Evolutionary conservation across 805 yeast species (phyloP).

Genomic region (Jamesozyma rosinii): DNA sequence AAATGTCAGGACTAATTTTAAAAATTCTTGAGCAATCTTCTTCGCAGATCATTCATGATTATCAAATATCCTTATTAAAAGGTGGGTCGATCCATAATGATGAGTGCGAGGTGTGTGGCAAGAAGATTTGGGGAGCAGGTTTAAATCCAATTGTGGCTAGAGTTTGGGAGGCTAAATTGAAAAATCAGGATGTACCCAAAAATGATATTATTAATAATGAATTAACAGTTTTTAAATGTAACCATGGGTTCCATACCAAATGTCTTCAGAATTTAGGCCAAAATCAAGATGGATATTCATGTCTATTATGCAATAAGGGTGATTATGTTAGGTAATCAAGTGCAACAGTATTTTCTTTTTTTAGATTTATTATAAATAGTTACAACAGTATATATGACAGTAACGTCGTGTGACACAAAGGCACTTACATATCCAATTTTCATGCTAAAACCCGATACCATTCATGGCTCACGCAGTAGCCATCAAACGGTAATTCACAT

Average conservation of each 20-base stretch:
- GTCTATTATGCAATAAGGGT: conserved; percentile 16
- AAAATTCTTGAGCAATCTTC: conserved; percentile 50
- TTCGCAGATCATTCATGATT: conserved; percentile 35
- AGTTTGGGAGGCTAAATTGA: conserved; percentile 46
- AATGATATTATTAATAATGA: background rate
- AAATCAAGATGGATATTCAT: conserved; percentile 7
- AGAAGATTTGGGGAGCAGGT: conserved; percentile 60
- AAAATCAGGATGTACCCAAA: conserved; percentile 17
- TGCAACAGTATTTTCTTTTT: too few relatives aligned
- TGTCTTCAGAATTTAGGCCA: conserved; percentile 27
- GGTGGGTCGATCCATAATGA: conserved; percentile 58
- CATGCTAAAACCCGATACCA: conserved; percentile 21
- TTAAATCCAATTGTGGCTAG: conserved; percentile 41
- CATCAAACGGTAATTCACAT: conserved; percentile 11
- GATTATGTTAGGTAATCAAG: background rate
- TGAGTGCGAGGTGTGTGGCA: conserved; percentile 72
- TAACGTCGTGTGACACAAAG: background rate
- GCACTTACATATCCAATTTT: background rate
- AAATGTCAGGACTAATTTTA: conserved; percentile 43
- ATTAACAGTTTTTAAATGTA: conserved; percentile 21
- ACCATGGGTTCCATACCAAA: conserved; percentile 25
- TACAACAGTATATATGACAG: background rate
- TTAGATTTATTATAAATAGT: background rate
- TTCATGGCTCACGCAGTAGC: conserved; percentile 14
- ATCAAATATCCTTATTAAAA: conserved; percentile 35